phyloP scores from a whole-genome alignment of 495 filamentous ascomycete genomes.

The Cercophora samala region DNA sequence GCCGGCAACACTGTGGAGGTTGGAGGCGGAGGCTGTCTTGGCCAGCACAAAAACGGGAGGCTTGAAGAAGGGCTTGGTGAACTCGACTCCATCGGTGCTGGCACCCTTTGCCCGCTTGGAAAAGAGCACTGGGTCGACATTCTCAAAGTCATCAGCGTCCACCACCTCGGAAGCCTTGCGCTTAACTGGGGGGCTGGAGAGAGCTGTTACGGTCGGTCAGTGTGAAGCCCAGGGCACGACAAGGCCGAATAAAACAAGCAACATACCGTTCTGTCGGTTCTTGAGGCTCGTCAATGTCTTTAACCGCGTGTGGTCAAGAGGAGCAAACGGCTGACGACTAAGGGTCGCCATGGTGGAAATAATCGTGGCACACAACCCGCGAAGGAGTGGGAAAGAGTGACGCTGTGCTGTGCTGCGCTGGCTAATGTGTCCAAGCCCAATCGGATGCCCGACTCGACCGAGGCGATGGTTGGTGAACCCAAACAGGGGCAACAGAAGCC shows the following conservation, averaged over 20 bases:
- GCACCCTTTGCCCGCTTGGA: slow-evolving; percentile 68
- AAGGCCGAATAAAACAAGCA: slow-evolving; percentile 3
- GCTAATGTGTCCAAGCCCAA: slow-evolving; percentile 8
- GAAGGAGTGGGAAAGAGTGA: neutral
- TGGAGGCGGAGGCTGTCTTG: slow-evolving; percentile 37
- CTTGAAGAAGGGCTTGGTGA: slow-evolving; percentile 53
- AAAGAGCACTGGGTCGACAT: slow-evolving; percentile 69
- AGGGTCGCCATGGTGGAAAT: slow-evolving; percentile 43
- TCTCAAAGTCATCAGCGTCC: slow-evolving; percentile 66
- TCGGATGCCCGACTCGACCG: slow-evolving; percentile 4
- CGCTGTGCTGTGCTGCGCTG: slow-evolving; percentile 5
- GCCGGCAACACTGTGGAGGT: slow-evolving; percentile 25
- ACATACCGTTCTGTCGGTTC: slow-evolving; percentile 64
- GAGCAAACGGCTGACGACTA: slow-evolving; percentile 57
- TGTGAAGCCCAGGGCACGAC: neutral
- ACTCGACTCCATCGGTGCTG: slow-evolving; percentile 31
- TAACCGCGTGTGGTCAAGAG: slow-evolving; percentile 50
- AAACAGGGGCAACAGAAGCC: neutral
- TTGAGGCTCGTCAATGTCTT: slow-evolving; percentile 56
- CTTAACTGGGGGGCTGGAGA: slow-evolving; percentile 40
- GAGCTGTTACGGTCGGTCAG: slow-evolving; percentile 26
- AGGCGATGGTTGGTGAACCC: neutral
- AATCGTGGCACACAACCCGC: neutral
- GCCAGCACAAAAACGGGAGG: slow-evolving; percentile 42
- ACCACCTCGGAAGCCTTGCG: slow-evolving; percentile 45